Base-by-base conservation (phyloP, 2,329 filamentous ascomycete species). In the Teratosphaeria epicoccoides region DNA sequence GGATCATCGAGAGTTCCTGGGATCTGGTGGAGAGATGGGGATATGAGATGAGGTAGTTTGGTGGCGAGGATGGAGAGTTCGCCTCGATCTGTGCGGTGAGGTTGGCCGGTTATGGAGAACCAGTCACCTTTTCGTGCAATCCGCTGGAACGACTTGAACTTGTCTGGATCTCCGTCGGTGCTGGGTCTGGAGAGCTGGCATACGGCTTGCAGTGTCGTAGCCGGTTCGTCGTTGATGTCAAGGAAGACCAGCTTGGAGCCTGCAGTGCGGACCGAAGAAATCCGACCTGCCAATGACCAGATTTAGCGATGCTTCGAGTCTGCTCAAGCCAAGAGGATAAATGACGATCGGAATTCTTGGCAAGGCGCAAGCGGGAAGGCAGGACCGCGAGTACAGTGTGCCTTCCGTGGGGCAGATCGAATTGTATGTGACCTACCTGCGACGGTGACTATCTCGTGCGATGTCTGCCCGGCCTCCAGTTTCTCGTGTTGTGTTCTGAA, bases 191-290 rank as follows among this genome's bases (percentile, higher is more conserved):
- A 65, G 55, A 77, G 63, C 68, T 87, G 86, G 68, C 86, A 78
- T 73, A 95, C 82, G 55, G 84, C 77, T 70, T 98, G 93, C 28
- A 94, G 69, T 57, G 77, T 80, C 59, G 81, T 72, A 23, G 23
- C 20, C 4, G 11, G 20, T 10, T 25, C 82, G 66, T 88, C 82
- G 59, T 82, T 75, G 47, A 97, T 72, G 69, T 93, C 86, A 59
- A 96, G 68, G 68, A 98, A 98, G 57, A 88, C 75, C 60, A 98
- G 81, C 70, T 86, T 88, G 60, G 81, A 83, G 59, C 90, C 84
- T 50, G 82, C 78, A 46, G 80, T 75, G 56, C 88, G 85, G 64
- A 86, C 79, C 46, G 83, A 82, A 62, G 78, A 76, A 57, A 95
- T 77, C 66, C 88, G 88, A 69, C 89, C 88, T 83, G 53, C 29